phyloP scores from a whole-genome alignment of 2,329 filamentous ascomycete species.

The Periconia macrospinosa region DNA sequence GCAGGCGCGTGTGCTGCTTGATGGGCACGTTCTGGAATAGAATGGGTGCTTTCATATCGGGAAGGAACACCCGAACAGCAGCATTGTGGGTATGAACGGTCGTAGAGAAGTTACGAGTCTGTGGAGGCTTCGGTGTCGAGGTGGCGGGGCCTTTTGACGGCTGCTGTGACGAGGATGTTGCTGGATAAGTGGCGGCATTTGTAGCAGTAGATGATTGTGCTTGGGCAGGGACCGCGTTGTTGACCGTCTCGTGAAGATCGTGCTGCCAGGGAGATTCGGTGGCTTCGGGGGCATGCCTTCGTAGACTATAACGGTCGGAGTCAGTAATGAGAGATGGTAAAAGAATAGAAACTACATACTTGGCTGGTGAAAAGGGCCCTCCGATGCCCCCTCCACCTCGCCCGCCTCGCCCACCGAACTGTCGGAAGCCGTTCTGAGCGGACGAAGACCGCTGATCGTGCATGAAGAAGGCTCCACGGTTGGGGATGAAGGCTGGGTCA shows the following conservation, averaged over 20 bases:
- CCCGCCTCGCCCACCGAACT: conserved; percentile 62
- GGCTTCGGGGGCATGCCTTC: conserved; percentile 50
- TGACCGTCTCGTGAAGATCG: conserved; percentile 80
- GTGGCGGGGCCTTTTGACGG: conserved; percentile 22
- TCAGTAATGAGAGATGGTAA: not conserved
- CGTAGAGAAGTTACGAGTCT: conserved; percentile 65
- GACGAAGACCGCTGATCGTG: conserved; percentile 86
- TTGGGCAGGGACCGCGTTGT: conserved; percentile 33
- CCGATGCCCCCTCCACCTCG: conserved; percentile 55
- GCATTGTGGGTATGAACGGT: conserved; percentile 83
- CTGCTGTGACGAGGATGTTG: conserved; percentile 20
- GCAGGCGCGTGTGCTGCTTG: conserved; percentile 90
- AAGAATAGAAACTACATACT: conserved; percentile 53
- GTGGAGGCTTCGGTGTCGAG: conserved; percentile 35
- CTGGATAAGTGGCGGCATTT: conserved; percentile 18
- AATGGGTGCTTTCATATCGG: conserved; percentile 71
- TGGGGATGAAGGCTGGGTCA: conserved; percentile 91
- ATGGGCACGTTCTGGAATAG: conserved; percentile 75
- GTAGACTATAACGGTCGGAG: conserved; percentile 35
- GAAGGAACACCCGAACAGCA: conserved; percentile 79
- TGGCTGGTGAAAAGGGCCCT: conserved; percentile 57
- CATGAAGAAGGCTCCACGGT: conserved; percentile 94
- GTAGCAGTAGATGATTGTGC: conserved; percentile 20
- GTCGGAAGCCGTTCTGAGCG: conserved; percentile 75
- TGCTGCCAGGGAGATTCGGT: conserved; percentile 84